phyloP scores from a whole-genome alignment of 2,329 filamentous ascomycete genomes.

The Pseudopyricularia javanii region DNA sequence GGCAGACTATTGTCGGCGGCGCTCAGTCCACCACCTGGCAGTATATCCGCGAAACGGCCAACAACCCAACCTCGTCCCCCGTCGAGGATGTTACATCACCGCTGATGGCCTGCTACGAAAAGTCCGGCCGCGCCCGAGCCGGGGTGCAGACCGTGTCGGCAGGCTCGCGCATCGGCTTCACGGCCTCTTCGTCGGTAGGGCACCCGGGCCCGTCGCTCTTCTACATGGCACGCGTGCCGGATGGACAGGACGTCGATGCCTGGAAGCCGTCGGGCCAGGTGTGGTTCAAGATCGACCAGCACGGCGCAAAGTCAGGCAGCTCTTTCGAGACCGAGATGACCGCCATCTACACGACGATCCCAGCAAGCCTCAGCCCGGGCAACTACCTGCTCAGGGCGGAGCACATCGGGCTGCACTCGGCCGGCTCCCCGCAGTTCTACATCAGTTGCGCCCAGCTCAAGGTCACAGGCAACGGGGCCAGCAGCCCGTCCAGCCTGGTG shows the following conservation, averaged over 20 bases:
- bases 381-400: constrained; percentile 19
- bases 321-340: background rate
- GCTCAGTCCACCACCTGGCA: constrained; percentile 11
- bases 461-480: constrained; percentile 12
- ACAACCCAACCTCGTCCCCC: constrained; percentile 18
- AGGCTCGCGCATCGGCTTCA: constrained; percentile 23
- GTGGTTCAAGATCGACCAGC: constrained; percentile 25
- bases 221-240: constrained; percentile 23
- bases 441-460: constrained; percentile 14
- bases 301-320: constrained; percentile 12
- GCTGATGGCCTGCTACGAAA: constrained; percentile 16
- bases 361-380: constrained; percentile 14
- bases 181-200: constrained; percentile 20
- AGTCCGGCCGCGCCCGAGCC: constrained; percentile 10
- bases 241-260: constrained; percentile 17
- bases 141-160: constrained; percentile 21
- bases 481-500: constrained; percentile 4
- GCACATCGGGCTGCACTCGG: constrained; percentile 19
- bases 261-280: constrained; percentile 19
- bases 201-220: constrained; percentile 24
- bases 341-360: constrained; percentile 11
- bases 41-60: constrained; percentile 19
- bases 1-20: constrained; percentile 3
- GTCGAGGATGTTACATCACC: constrained; percentile 15
- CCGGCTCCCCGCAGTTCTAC: constrained; percentile 17